Evolutionary conservation across 352 stramenopile species (phyloP).

Genomic region (Pythium monospermum): DNA sequence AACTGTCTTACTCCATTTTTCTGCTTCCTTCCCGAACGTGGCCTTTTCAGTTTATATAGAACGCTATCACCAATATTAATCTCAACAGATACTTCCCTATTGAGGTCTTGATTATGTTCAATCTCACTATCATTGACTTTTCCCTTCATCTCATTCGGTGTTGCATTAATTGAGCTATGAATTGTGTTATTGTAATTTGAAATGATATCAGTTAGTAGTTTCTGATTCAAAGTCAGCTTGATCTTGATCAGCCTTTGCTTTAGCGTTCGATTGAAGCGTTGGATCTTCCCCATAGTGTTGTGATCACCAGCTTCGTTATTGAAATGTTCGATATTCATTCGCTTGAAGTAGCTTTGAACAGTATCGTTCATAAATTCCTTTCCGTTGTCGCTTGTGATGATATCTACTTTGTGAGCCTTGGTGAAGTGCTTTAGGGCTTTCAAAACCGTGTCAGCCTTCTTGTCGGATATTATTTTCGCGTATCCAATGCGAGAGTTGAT

Average conservation of each 20-base stretch:
- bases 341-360: slow-evolving; percentile 24
- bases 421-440: too few relatives aligned
- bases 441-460: slow-evolving; percentile 24
- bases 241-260: too few relatives aligned
- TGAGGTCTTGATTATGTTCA: background rate
- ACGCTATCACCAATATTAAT: slow-evolving; percentile 5
- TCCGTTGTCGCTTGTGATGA: slow-evolving; percentile 34
- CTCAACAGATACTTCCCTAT: background rate
- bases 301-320: slow-evolving; percentile 38
- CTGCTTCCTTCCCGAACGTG: slow-evolving; percentile 22
- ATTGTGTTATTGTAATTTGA: slow-evolving; percentile 13
- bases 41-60: slow-evolving; percentile 13
- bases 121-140: background rate
- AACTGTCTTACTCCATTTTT: slow-evolving; percentile 15
- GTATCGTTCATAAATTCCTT: slow-evolving; percentile 29
- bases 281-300: slow-evolving; percentile 35
- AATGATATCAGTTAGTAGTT: slow-evolving; percentile 10
- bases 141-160: slow-evolving; percentile 6
- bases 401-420: slow-evolving; percentile 20
- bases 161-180: slow-evolving; percentile 10
- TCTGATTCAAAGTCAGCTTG: too few relatives aligned
- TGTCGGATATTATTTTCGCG: slow-evolving; percentile 33
- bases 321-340: slow-evolving; percentile 30
- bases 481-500: slow-evolving; percentile 37
- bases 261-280: slow-evolving; percentile 35